Evolutionary conservation across 768 basidiomycete species (phyloP).

Genomic region (Artomyces pyxidatus): DNA sequence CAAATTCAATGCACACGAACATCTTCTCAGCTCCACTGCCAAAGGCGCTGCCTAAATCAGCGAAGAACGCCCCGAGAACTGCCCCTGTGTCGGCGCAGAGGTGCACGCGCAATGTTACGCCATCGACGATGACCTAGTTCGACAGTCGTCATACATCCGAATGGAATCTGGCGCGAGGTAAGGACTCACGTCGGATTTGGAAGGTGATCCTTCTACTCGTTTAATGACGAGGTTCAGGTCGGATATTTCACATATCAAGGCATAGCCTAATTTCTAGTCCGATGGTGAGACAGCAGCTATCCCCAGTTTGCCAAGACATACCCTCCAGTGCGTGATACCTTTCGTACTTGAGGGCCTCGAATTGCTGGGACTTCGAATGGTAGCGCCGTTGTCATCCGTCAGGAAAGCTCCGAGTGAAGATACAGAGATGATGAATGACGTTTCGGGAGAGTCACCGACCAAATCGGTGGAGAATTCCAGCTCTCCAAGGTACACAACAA

Average conservation of each 20-base stretch:
- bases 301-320: conserved; percentile 23
- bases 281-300: not conserved
- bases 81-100: conserved; percentile 73
- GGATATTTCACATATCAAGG: conserved; percentile 51
- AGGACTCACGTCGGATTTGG: conserved; percentile 4
- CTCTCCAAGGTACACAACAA: conserved; percentile 60
- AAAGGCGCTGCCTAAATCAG: conserved; percentile 41
- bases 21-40: conserved; percentile 22
- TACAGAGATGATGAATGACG: conserved; percentile 40
- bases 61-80: conserved; percentile 47
- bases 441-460: conserved; percentile 54
- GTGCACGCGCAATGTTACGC: conserved; percentile 47
- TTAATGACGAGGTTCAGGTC: conserved; percentile 27
- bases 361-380: conserved; percentile 19
- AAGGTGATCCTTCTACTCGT: conserved; percentile 1
- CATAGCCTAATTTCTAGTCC: conserved; percentile 55
- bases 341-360: conserved; percentile 1
- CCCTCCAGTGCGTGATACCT: conserved; percentile 50
- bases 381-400: conserved; percentile 40
- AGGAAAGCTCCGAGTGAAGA: conserved; percentile 43
- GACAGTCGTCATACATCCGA: too few relatives aligned
- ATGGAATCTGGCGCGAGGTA: too few relatives aligned
- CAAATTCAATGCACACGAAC: too few relatives aligned
- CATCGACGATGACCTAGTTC: conserved; percentile 53
- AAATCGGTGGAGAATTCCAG: conserved; percentile 67